phyloP scores from a whole-genome alignment of 192 early-diverging fungal species.

The Backusella tarrabulga region DNA sequence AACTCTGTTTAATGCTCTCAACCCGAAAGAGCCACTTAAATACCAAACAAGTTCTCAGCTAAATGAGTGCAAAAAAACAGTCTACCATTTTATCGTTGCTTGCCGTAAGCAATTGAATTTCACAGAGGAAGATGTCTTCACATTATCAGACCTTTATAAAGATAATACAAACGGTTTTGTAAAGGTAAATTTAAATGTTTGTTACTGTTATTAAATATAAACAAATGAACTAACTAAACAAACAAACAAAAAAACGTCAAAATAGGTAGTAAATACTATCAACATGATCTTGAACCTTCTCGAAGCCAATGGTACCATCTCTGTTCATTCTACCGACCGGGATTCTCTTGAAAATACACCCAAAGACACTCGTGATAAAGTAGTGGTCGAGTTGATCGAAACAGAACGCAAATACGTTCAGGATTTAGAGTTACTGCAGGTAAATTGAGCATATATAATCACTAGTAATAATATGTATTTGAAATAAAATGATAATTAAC shows the following conservation, averaged over 20 bases:
- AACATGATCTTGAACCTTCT: constrained; percentile 75
- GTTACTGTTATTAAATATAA: background rate
- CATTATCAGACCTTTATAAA: constrained; percentile 84
- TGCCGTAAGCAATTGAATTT: constrained; percentile 77
- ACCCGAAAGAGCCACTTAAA: constrained; percentile 58
- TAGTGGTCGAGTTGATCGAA: constrained; percentile 86
- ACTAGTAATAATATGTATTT: background rate
- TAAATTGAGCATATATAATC: background rate
- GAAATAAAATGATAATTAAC: background rate
- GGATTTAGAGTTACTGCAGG: constrained; percentile 81
- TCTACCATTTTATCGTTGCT: constrained; percentile 87
- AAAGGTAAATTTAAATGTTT: constrained; percentile 59
- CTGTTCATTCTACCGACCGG: constrained; percentile 32
- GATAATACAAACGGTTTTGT: constrained; percentile 97
- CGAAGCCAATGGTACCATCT: constrained; percentile 61
- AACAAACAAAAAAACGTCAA: background rate
- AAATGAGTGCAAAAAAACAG: constrained; percentile 79
- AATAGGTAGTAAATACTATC: constrained; percentile 81
- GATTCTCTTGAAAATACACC: constrained; percentile 58
- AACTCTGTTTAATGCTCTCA: constrained; percentile 70
- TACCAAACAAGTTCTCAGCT: constrained; percentile 48
- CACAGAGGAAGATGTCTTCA: constrained; percentile 75
- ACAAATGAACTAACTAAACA: background rate
- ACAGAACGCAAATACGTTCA: constrained; percentile 93
- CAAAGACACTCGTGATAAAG: constrained; percentile 84